Conservation (phyloP, 768 basidiomycete species). For the Podaxis sp. region DNA sequence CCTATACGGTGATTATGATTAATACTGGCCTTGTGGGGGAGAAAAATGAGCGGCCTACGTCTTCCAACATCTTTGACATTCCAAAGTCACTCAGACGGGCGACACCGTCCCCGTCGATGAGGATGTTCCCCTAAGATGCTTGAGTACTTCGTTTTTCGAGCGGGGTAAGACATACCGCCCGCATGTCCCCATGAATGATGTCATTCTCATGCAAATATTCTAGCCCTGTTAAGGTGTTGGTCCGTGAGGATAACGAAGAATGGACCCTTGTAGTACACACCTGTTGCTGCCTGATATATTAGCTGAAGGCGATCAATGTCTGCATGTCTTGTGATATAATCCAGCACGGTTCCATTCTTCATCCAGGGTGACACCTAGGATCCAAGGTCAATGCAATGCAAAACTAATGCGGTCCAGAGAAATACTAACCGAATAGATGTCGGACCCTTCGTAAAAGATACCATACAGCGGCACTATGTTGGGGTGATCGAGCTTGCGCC, state of each 20-base stretch:
- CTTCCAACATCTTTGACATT: constrained; percentile 38
- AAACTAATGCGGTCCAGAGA: not conserved
- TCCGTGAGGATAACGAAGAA: constrained; percentile 21
- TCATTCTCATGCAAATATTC: too few relatives aligned
- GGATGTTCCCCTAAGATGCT: too few relatives aligned
- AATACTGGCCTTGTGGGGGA: not conserved
- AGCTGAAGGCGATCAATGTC: too few relatives aligned
- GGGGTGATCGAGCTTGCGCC: constrained; percentile 40
- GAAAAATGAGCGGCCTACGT: constrained; percentile 25
- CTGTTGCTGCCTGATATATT: constrained; percentile 37
- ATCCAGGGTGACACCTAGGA: constrained; percentile 47
- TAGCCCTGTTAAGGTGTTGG: too few relatives aligned
- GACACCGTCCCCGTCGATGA: too few relatives aligned
- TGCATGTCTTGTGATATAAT: constrained; percentile 33
- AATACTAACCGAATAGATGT: constrained; percentile 32
- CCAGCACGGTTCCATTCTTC: constrained; percentile 39
- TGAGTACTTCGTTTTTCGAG: too few relatives aligned
- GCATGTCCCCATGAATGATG: too few relatives aligned
- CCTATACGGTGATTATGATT: constrained; percentile 20
- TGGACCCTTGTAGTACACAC: constrained; percentile 20
- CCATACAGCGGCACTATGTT: constrained; percentile 42
- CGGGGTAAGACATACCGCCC: too few relatives aligned
- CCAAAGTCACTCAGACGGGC: constrained; percentile 48
- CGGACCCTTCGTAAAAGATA: constrained; percentile 31
- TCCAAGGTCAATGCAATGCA: not conserved